These are phyloP conservation scores for Cubamyces sp. DNA, from an alignment of 768 basidiomycete species.

Conservation along the genomic window DNA sequence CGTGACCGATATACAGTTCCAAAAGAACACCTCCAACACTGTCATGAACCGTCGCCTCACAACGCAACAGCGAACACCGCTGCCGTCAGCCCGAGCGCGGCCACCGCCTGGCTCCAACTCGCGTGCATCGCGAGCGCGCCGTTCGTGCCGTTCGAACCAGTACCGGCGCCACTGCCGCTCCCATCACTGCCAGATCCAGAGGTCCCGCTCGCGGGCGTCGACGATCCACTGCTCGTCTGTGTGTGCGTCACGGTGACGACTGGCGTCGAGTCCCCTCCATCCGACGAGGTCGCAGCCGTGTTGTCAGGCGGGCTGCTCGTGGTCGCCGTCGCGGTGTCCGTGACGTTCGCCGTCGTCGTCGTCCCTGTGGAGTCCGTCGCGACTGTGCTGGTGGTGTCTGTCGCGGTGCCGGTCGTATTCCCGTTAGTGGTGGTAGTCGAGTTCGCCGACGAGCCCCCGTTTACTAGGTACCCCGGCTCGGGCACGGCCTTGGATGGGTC, in stretches of 20 bases:
- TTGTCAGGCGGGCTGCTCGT: background rate
- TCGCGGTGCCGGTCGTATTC: background rate
- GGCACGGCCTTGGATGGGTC: constrained; percentile 43
- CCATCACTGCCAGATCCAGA: background rate
- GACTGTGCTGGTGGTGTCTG: background rate
- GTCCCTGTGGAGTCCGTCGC: background rate
- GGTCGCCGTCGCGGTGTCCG: background rate
- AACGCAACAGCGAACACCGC: background rate
- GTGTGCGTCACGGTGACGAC: constrained; percentile 4
- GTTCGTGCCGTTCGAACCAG: background rate
- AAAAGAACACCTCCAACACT: too few species aligned
- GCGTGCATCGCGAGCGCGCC: background rate
- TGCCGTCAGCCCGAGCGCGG: constrained; percentile 3
- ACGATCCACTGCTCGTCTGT: background rate
- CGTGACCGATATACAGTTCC: too few species aligned
- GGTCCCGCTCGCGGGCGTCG: constrained; percentile 1
- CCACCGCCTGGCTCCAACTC: background rate
- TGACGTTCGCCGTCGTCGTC: background rate
- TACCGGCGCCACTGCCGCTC: background rate
- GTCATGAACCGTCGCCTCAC: background rate
- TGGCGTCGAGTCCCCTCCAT: background rate
- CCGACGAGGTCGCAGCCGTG: background rate
- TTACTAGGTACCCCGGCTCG: constrained; percentile 23
- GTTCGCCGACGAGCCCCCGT: constrained; percentile 7
- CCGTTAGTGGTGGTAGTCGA: background rate